Evolutionary conservation across 1,284 basidiomycete species (phyloP).

Genomic region (Xerocomus minutiporus): DNA sequence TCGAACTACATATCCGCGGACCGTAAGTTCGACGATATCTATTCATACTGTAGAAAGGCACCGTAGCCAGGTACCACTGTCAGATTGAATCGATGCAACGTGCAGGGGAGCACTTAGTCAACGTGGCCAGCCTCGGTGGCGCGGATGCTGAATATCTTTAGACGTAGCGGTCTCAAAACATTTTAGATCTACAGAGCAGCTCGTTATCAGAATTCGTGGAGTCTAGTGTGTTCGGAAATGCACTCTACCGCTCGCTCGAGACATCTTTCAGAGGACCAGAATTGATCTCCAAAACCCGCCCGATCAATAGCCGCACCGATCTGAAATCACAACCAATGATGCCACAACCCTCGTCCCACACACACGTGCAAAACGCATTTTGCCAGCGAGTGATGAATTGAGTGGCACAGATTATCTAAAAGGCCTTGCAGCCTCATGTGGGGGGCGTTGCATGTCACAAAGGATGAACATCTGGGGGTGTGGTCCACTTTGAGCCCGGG

Average conservation of each 20-base stretch:
- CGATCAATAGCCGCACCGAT: constrained; percentile 15
- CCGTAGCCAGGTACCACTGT: neutral
- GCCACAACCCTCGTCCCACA: constrained; percentile 5
- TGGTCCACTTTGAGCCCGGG: neutral
- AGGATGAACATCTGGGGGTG: constrained; percentile 11
- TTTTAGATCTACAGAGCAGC: neutral
- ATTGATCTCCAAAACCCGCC: neutral
- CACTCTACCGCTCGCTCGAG: neutral
- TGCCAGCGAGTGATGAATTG: constrained; percentile 13
- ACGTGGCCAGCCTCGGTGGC: neutral
- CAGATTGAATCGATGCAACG: neutral
- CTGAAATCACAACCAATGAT: neutral
- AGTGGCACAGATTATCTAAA: constrained; percentile 26
- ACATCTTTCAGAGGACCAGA: neutral
- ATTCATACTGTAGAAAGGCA: neutral
- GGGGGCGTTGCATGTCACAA: constrained; percentile 17
- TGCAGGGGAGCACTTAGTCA: neutral
- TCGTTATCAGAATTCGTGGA: neutral
- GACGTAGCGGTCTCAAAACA: neutral
- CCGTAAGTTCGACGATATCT: too few species aligned
- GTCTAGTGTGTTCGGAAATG: neutral
- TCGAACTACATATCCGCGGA: neutral
- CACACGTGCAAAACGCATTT: constrained; percentile 27
- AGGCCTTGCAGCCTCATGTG: constrained; percentile 22
- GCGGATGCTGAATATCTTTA: neutral